Percentiles rank a stretch among this genome's conserved stretches.
Conservation (phyloP, 192 early-diverging fungal species). For the Backusella psychrophila region DNA sequence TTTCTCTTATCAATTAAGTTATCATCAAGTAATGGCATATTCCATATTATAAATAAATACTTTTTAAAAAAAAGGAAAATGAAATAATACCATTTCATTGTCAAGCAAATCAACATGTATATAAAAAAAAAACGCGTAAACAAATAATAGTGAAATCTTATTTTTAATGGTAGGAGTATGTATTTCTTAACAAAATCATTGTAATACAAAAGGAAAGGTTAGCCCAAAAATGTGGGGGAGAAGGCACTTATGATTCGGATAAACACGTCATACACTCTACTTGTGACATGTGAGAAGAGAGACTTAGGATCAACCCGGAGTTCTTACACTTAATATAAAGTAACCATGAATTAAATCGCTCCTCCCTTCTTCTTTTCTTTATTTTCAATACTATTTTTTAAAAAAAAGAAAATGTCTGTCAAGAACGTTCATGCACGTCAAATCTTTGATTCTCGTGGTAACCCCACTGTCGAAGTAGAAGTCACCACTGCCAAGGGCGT, state of each 20-base stretch:
- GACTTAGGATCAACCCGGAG: conserved; percentile 2
- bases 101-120: too few relatives aligned
- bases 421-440: conserved; percentile 56
- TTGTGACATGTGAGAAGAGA: conserved; percentile 6
- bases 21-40: background rate
- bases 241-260: background rate
- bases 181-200: background rate
- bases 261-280: background rate
- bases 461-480: conserved; percentile 98
- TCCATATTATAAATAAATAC: background rate
- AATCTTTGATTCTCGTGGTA: conserved; percentile 99
- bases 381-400: conserved; percentile 3
- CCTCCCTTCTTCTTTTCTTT: conserved; percentile 12
- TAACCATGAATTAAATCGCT: background rate
- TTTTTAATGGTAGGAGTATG: background rate
- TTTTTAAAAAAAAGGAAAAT: background rate
- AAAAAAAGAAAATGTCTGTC: conserved; percentile 9
- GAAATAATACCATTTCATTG: background rate
- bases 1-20: background rate
- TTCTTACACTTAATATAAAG: conserved; percentile 1
- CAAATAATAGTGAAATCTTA: background rate
- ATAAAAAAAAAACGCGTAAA: background rate
- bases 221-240: background rate
- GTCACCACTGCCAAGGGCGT: conserved; percentile 91
- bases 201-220: background rate